Evolutionary conservation across 1,139 yeast species (phyloP), one percentile per base, ranked within the genome.

Genomic region (Blastobotrys capitulatus): DNA sequence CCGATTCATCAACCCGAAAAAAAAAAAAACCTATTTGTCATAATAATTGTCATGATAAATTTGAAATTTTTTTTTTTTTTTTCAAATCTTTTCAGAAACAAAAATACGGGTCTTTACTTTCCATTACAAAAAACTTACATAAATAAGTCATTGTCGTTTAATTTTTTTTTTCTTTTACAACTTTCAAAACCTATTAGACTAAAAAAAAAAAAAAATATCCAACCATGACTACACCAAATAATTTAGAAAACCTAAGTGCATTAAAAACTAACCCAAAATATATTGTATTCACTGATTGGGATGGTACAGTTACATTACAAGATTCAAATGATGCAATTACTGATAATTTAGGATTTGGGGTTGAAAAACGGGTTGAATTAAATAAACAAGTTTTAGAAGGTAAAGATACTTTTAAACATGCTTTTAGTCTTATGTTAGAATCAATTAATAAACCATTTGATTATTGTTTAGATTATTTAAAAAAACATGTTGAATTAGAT

Each of bases 271-370:
- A 62, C 54, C 72, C 73, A 44, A 75, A 77, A 58, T 92, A 95
- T 50, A 87, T 92, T 60, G 85, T 92, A 38, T 92, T 92, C 72
- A 86, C 97, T 47, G 98, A 92, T 69, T 92, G 95, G 82, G 98
- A 92, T 67, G 98, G 98, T 20, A 92, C 98, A 7, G 95, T 92
- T 56, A 92, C 98, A 16, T 73, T 86, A 54, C 84, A 82, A 61
- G 98, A 92, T 66, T 86, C 96, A 55, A 94, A 92, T 64, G 97
- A 92, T 67, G 85, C 76, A 66, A 72, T 92, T 57, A 89, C 97
- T 18, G 97, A 92, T 64, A 80, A 79, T 61, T 73, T 85, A 31
- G 99, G 99, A 5, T 86, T 88, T 67, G 98, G 98, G 2, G 70
- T 72, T 48, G 80, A 76, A 35, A 76, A 76, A 57, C 79, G 98